Evolutionary conservation across 208 protist genomes (phyloP), one percentile per base, ranked within the genome.

Genomic region (Leishmania major): DNA sequence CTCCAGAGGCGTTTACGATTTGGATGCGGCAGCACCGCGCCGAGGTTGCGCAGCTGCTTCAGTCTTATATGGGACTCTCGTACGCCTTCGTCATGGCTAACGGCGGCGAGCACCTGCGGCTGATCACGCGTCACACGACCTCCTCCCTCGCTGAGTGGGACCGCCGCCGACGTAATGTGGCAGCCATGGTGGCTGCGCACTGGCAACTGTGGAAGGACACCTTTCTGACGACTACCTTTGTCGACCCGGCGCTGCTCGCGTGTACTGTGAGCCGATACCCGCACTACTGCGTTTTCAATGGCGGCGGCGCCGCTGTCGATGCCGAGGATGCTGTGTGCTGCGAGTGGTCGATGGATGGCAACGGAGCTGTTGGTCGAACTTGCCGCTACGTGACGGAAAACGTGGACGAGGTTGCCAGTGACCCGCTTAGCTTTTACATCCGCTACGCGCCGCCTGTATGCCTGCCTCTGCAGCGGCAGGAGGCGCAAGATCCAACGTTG

Each of bases 381-480:
- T 69, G 76, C 40, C 75, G 77, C 49, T 79, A 87, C 70, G 49
- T 67, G 2, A 70, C 72, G 17, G 88, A 88, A 75, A 80, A 81
- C 45, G 69, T 85, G 15, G 88, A 86, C 40, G 85, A 90, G 70
- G 70, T 89, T n/a, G 62, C 72, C 22, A 82, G 89, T 47, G 84
- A 92, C 60, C 89, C 87, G 10, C 77, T 94, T 15, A 87, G 79
- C 72, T 84, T 86, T 64, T 94, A 91, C 76, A 86, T 93, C 62
- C 87, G 89, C 51, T 92, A 93, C 82, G 55, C 89, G 11, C 91
- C 92, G 2, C 82, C 89, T 45, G 31, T 87, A 47, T 94, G 89
- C 43, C 19, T 95, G 64, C 88, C 90, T 35, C 70, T 94, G 25
- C 78, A 62, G 31, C 51, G 62, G 37, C 75, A 62, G 28, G 31